Evolutionary conservation across 352 stramenopile genomes (phyloP), one percentile per base, ranked within the genome.

Genomic region (Globisporangium nunn): DNA sequence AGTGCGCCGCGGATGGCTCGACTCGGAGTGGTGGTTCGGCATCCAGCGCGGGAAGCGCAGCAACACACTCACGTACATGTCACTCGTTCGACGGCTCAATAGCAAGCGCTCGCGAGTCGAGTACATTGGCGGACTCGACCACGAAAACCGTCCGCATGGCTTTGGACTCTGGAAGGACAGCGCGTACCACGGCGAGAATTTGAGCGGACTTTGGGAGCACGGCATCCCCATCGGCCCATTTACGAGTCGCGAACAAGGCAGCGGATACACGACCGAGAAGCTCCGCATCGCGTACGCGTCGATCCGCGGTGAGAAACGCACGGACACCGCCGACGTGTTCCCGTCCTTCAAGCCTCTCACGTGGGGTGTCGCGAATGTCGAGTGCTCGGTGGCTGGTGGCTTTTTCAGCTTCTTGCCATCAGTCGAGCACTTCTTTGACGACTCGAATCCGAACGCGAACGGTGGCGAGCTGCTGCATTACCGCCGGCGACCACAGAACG

Each of bases 191-290:
- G 77, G 77, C 40, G 77, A 87, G 48, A 70, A 78, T 17, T 51
- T 86, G 29, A 82, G 62, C 2, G 72, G 75, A 0, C 67, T 55
- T 11, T 87, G 72, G 72, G 53, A 67, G 6, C 53, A 85, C 48
- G 77, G 77, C n/a, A 54, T 65, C 23, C 75, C 77, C 15, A 60
- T 84, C 35, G 77, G 72, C 11, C 77, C 77, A n/a, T 86, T 85
- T 50, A 58, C 44, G 10, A 84, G 69, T 15, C 58, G 72, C 23
- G 63, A 82, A 18, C 80, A 82, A 35, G 67, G 67, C 14, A 85
- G 44, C 14, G 77, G 71, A 18, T 67, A 67, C 58, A 64, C 72
- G 35, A 77, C 78, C 41, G 57, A 66, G 47, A 78, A 71, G 31
- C 58, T 87, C 14, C 57, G 60, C 15, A 45, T 87, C 18, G 73